phyloP scores from a whole-genome alignment of 805 yeast genomes.

The Yamadazyma ubonensis region DNA sequence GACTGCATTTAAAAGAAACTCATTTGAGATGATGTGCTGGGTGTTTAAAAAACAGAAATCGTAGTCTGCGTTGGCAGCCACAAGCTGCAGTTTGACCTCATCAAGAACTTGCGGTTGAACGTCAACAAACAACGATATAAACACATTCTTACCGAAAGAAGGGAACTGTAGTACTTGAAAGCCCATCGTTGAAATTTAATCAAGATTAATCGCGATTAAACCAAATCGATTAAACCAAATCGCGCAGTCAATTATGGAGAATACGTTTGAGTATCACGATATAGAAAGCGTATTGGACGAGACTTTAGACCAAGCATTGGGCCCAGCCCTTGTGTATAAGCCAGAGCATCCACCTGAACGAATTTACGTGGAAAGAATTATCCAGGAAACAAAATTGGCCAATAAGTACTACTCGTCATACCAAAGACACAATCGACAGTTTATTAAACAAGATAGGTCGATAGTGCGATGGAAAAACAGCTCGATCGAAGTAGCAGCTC shows the following conservation, averaged over 20 bases:
- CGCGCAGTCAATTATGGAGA: too few species aligned
- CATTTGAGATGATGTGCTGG: conserved; percentile 52
- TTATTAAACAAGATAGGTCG: conserved; percentile 18
- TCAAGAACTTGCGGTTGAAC: conserved; percentile 40
- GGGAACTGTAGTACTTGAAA: conserved; percentile 32
- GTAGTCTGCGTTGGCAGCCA: conserved; percentile 45
- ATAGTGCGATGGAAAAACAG: conserved; percentile 34
- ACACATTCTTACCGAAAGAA: conserved; percentile 40
- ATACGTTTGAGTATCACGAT: not conserved
- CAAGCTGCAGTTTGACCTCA: conserved; percentile 44
- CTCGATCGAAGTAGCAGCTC: conserved; percentile 19
- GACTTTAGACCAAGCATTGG: too few species aligned
- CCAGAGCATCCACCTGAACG: conserved; percentile 1
- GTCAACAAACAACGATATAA: conserved; percentile 44
- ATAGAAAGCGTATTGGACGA: too few species aligned
- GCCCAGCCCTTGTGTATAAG: too few species aligned
- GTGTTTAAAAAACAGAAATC: conserved; percentile 70
- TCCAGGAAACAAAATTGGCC: conserved; percentile 29
- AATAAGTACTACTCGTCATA: conserved; percentile 31
- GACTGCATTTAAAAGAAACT: conserved; percentile 60
- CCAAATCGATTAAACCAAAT: too few species aligned
- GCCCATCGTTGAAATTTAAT: not conserved
- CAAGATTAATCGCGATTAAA: not conserved
- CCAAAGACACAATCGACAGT: conserved; percentile 37
- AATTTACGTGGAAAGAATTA: conserved; percentile 34